Conservation (phyloP, 371 early-diverging fungal genomes). For the Chytridiales sp. region DNA sequence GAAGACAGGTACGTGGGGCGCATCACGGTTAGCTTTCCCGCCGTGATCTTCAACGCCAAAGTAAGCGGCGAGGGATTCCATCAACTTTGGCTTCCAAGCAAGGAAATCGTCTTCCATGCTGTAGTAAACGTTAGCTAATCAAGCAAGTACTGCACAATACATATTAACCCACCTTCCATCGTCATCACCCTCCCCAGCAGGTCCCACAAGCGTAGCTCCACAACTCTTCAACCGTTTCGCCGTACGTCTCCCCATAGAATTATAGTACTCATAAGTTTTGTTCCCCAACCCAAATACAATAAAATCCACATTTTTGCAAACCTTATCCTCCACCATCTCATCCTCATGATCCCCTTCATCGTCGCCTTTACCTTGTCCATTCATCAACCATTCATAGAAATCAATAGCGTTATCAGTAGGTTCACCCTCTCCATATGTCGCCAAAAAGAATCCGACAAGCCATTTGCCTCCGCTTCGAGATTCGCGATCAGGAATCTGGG, state of each 20-base stretch:
- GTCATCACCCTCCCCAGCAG: conserved; percentile 94
- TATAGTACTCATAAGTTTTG: conserved; percentile 96
- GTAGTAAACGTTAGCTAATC: conserved; percentile 4
- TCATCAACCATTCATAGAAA: conserved; percentile 75
- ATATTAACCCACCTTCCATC: conserved; percentile 57
- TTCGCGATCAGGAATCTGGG: conserved; percentile 59
- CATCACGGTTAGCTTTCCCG: conserved; percentile 38
- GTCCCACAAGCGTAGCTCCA: conserved; percentile 80
- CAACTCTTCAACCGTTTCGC: conserved; percentile 62
- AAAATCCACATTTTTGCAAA: conserved; percentile 67
- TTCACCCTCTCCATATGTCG: conserved; percentile 91
- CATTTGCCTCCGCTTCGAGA: conserved; percentile 27
- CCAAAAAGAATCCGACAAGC: conserved; percentile 78
- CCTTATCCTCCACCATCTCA: conserved; percentile 50
- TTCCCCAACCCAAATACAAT: conserved; percentile 95
- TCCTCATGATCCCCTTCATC: conserved; percentile 58
- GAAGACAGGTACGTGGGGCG: conserved; percentile 50
- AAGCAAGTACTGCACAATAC: neutral
- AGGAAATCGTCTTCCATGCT: conserved; percentile 94
- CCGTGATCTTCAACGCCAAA: conserved; percentile 57
- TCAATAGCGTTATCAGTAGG: conserved; percentile 89
- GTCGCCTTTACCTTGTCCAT: conserved; percentile 50
- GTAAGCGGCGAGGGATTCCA: conserved; percentile 74
- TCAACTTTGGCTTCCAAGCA: conserved; percentile 84
- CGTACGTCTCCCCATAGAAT: conserved; percentile 71